These are phyloP conservation scores for Penicillium chermesinum DNA, from an alignment of 495 filamentous ascomycete species.

Conservation along the genomic window DNA sequence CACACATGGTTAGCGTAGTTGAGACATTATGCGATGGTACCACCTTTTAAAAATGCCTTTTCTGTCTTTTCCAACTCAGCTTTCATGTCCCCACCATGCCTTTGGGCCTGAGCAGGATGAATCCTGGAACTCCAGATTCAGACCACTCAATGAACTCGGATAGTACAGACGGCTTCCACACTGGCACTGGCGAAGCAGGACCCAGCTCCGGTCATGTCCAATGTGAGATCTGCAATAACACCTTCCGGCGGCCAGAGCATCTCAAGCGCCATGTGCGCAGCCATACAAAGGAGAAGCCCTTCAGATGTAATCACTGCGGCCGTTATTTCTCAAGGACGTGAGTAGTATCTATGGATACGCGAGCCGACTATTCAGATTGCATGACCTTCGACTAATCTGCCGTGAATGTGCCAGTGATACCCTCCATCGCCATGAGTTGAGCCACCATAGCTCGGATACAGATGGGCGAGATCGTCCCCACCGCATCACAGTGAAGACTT, in stretches of 20 bases:
- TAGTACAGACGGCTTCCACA: background rate
- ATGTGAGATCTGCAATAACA: conserved; percentile 49
- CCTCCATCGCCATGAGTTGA: conserved; percentile 51
- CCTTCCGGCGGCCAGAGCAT: conserved; percentile 65
- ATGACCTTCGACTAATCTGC: too few relatives aligned
- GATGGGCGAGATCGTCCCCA: conserved; percentile 38
- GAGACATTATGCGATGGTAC: too few relatives aligned
- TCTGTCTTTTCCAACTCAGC: too few relatives aligned
- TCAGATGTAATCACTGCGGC: conserved; percentile 61
- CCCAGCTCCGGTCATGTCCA: conserved; percentile 23
- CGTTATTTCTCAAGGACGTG: conserved; percentile 62
- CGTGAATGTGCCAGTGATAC: too few relatives aligned
- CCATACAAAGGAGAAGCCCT: conserved; percentile 66
- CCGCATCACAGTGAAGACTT: conserved; percentile 43
- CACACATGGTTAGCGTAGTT: too few relatives aligned
- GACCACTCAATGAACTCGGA: background rate
- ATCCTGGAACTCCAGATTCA: background rate
- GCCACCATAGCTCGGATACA: conserved; percentile 40
- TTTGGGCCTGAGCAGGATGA: too few relatives aligned
- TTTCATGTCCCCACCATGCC: too few relatives aligned
- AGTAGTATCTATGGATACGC: too few relatives aligned
- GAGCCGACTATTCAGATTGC: too few relatives aligned
- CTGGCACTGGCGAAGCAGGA: conserved; percentile 11
- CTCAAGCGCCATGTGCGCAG: conserved; percentile 67
- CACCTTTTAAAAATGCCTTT: too few relatives aligned